Conservation (phyloP, 495 filamentous ascomycete species). For the Tuber melanosporum region DNA sequence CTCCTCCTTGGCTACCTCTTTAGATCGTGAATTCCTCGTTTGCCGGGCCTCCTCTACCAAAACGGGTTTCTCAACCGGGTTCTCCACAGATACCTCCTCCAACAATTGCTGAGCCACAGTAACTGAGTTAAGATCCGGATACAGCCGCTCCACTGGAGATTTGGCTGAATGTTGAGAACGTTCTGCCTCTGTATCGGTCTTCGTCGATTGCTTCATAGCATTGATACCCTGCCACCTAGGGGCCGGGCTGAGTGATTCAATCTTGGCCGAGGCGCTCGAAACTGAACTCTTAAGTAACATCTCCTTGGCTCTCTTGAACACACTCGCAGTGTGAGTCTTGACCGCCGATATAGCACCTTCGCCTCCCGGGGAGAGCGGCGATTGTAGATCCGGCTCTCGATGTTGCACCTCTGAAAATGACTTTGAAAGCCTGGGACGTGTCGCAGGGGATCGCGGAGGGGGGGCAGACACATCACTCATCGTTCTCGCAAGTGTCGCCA, state of each 20-base stretch:
- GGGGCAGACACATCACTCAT: slow-evolving; percentile 3
- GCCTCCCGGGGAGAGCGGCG: slow-evolving; percentile 19
- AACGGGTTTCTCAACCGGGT: slow-evolving; percentile 33
- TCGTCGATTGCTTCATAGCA: slow-evolving; percentile 24
- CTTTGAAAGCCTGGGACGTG: neutral
- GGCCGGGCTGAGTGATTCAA: slow-evolving; percentile 43
- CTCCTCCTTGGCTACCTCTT: slow-evolving; percentile 14
- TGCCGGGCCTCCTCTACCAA: slow-evolving; percentile 10
- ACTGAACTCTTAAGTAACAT: slow-evolving; percentile 57
- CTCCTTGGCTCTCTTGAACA: slow-evolving; percentile 40
- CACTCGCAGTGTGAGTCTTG: slow-evolving; percentile 38
- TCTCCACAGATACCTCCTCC: slow-evolving; percentile 47
- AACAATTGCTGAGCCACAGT: slow-evolving; percentile 50
- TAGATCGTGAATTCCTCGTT: slow-evolving; percentile 29
- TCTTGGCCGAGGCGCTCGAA: slow-evolving; percentile 33
- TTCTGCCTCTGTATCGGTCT: slow-evolving; percentile 3
- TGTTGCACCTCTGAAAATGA: neutral
- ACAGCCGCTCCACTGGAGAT: slow-evolving; percentile 26
- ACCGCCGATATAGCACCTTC: slow-evolving; percentile 37
- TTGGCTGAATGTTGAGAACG: slow-evolving; percentile 6
- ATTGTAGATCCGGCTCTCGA: neutral
- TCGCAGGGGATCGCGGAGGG: neutral
- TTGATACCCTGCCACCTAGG: slow-evolving; percentile 48
- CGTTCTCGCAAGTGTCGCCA: neutral
- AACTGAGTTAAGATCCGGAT: slow-evolving; percentile 31